Evolutionary conservation across 1,139 yeast species (phyloP).

Genomic region (Blastobotrys elegans): DNA sequence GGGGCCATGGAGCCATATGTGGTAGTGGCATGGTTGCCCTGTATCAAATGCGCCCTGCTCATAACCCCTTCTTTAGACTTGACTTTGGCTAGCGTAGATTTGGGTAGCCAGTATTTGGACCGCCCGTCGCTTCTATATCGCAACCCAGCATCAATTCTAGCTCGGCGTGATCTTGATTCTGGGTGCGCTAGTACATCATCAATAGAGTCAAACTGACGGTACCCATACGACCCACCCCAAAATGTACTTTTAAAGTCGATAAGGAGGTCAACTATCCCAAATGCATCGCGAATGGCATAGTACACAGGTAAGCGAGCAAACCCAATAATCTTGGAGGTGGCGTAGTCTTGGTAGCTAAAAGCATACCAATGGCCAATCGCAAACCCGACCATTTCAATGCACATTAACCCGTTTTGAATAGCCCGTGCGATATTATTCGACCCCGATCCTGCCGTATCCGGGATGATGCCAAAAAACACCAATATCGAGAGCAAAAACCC

Average conservation of each 20-base stretch:
- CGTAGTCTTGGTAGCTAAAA: constrained; percentile 72
- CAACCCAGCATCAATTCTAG: constrained; percentile 76
- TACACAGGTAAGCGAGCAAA: constrained; percentile 58
- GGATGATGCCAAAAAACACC: constrained; percentile 50
- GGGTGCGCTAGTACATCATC: constrained; percentile 70
- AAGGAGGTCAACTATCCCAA: constrained; percentile 68
- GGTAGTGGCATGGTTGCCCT: constrained; percentile 4
- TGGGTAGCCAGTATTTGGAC: constrained; percentile 79
- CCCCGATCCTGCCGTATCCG: constrained; percentile 26
- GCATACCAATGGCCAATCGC: constrained; percentile 86
- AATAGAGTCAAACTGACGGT: constrained; percentile 76
- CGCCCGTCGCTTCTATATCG: constrained; percentile 76
- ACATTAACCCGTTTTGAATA: constrained; percentile 74
- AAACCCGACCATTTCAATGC: constrained; percentile 80
- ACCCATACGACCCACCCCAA: constrained; percentile 73
- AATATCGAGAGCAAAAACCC: constrained; percentile 65
- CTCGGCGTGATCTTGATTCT: constrained; percentile 57
- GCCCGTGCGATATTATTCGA: constrained; percentile 41
- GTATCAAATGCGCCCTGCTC: constrained; percentile 3
- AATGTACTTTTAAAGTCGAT: constrained; percentile 75
- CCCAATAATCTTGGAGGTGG: constrained; percentile 53
- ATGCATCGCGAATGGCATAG: constrained; percentile 69
- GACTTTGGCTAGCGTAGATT: constrained; percentile 12
- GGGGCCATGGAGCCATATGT: constrained; percentile 12
- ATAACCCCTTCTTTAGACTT: constrained; percentile 5